Evolutionary conservation across 495 filamentous ascomycete genomes (phyloP).

Genomic region (Hypoxylon trugodes): DNA sequence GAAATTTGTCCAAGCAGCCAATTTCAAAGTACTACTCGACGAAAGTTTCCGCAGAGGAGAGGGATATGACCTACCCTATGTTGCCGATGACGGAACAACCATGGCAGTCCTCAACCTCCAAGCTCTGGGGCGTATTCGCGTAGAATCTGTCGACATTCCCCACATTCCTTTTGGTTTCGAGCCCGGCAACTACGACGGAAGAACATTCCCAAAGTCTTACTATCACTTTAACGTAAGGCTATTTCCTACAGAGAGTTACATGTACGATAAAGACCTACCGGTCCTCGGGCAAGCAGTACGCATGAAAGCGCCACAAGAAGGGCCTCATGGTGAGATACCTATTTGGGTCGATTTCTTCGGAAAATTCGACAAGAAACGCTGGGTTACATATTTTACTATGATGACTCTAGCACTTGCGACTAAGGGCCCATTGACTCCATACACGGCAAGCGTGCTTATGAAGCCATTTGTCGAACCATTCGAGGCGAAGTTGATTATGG

Average conservation of each 20-base stretch:
- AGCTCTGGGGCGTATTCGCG: constrained; percentile 63
- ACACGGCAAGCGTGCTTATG: constrained; percentile 62
- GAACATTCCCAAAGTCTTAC: constrained; percentile 70
- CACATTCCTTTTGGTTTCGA: constrained; percentile 78
- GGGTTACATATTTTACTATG: constrained; percentile 69
- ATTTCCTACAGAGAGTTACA: constrained; percentile 64
- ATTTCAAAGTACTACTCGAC: constrained; percentile 69
- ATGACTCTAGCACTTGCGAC: constrained; percentile 67
- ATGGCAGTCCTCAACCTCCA: constrained; percentile 75
- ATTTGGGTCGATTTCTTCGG: constrained; percentile 84
- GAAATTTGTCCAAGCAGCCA: constrained; percentile 60
- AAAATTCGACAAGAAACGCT: constrained; percentile 65
- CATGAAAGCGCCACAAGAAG: constrained; percentile 40
- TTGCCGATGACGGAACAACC: constrained; percentile 70
- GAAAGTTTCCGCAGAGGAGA: constrained; percentile 54
- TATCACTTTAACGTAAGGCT: constrained; percentile 70
- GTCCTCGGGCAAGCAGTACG: constrained; percentile 49
- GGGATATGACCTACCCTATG: constrained; percentile 49
- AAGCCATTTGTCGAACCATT: constrained; percentile 70
- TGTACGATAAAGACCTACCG: constrained; percentile 63
- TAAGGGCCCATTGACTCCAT: constrained; percentile 63
- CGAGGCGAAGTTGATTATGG: constrained; percentile 70
- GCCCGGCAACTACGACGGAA: constrained; percentile 72
- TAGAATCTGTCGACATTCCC: constrained; percentile 65
- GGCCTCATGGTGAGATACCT: constrained; percentile 62